A percentile compares a stretch with the other conserved stretches of the same genome.
Evolutionary conservation across 768 basidiomycete genomes (phyloP).

Genomic region (Suillus bovinus): DNA sequence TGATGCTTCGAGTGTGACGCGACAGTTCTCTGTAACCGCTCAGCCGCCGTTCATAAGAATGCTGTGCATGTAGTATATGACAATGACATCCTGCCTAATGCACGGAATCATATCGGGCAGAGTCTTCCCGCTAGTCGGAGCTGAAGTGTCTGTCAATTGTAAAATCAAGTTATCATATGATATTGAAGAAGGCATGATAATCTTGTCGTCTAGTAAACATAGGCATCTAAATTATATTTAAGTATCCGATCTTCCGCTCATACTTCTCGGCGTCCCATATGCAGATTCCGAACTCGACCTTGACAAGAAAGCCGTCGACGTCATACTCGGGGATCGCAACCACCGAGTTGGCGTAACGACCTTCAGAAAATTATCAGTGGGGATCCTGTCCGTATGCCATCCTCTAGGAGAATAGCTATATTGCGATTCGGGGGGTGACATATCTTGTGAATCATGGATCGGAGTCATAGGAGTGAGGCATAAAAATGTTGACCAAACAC

Average conservation of each 20-base stretch:
- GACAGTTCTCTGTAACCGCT: not conserved
- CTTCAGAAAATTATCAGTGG: not conserved
- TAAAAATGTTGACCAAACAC: constrained; percentile 60
- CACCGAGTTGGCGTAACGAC: not conserved
- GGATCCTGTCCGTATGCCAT: not conserved
- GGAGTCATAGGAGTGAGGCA: not conserved
- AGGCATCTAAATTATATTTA: not conserved
- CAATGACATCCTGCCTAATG: not conserved
- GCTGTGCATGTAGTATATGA: not conserved
- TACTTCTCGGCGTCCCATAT: not conserved
- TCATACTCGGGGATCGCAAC: constrained; percentile 3
- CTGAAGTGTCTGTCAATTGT: not conserved
- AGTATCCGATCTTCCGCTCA: not conserved
- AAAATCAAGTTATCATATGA: not conserved
- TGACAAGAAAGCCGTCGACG: not conserved
- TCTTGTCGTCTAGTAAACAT: not conserved
- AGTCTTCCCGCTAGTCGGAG: not conserved
- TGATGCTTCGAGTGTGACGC: not conserved
- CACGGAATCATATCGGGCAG: not conserved
- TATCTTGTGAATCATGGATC: not conserved
- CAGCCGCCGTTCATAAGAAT: not conserved
- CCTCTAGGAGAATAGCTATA: constrained; percentile 7
- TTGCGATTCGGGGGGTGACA: constrained; percentile 8
- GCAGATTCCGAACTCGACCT: constrained; percentile 2
- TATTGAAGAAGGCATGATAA: not conserved